Conservation (phyloP, 805 yeast genomes). For the Myxozyma sirexii region DNA sequence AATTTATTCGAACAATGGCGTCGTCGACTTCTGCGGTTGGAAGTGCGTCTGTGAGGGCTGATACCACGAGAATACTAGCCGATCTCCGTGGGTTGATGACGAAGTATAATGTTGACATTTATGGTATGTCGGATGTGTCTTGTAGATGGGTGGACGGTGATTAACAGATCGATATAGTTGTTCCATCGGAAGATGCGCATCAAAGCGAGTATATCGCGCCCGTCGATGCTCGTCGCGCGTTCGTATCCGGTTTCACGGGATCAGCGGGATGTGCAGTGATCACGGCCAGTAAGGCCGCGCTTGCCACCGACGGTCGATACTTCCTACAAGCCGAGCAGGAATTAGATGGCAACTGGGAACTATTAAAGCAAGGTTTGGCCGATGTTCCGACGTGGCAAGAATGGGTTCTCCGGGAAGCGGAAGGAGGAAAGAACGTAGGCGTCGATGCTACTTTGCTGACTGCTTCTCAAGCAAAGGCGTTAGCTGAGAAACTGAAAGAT, state of each 20-base stretch:
- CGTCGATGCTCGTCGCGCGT: slow-evolving; percentile 81
- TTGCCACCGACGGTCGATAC: slow-evolving; percentile 94
- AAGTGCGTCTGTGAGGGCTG: slow-evolving; percentile 16
- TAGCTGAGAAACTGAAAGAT: slow-evolving; percentile 37
- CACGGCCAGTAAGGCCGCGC: slow-evolving; percentile 67
- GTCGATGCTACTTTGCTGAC: slow-evolving; percentile 80
- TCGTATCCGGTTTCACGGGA: slow-evolving; percentile 84
- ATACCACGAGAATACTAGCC: slow-evolving; percentile 50
- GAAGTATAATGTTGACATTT: slow-evolving; percentile 64
- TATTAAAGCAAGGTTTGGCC: slow-evolving; percentile 77
- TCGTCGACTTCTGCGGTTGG: not conserved
- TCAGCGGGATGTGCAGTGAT: slow-evolving; percentile 92
- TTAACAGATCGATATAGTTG: slow-evolving; percentile 39
- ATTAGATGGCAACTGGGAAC: slow-evolving; percentile 74
- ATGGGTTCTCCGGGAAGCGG: slow-evolving; percentile 66
- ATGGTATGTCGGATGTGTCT: slow-evolving; percentile 45
- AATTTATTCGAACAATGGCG: not conserved
- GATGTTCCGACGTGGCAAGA: slow-evolving; percentile 78
- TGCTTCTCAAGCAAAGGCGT: slow-evolving; percentile 36
- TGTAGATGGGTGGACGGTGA: not conserved
- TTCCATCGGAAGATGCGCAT: slow-evolving; percentile 92
- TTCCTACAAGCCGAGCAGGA: slow-evolving; percentile 88
- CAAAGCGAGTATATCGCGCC: slow-evolving; percentile 85
- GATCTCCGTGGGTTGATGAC: slow-evolving; percentile 68
- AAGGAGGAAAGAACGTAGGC: slow-evolving; percentile 61